Evolutionary conservation across 495 filamentous ascomycete genomes (phyloP), one percentile per base, ranked within the genome.

Genomic region (Filosporella fistucella): DNA sequence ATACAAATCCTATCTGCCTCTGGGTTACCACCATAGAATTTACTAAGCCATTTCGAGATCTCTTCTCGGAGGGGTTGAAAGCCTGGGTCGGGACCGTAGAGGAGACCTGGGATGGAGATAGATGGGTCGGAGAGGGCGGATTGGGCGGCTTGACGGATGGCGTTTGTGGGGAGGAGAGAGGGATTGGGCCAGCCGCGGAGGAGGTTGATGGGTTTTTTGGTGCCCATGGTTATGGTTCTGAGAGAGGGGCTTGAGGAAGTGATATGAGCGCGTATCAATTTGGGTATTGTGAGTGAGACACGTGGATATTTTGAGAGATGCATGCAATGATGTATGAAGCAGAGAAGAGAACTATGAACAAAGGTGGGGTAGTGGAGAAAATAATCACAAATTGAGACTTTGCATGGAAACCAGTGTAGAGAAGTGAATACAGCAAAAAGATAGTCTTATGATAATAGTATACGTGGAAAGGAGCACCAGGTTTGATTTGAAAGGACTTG

Each of bases 81-180:
- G 6, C 91, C 91, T 32, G 75, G 65, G 58, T 95, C 88, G 3
- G 87, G 83, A 0, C 82, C 91, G 61, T 96, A 96, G 13, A 77
- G 69, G 24, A 96, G 68, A 25, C 65, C 80, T 12, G 81, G 68
- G 22, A 69, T 63, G 42, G 71, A 69, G 45, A 82, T 64, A n/a
- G 63, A 51, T 13, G 80, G 74, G 47, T 81, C 68, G 11, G 75
- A 72, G 37, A 95, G 72, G 13, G 77, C 76, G 12, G 55, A 55
- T 17, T 66, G 56, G 50, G 82, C 65, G 25, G 85, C 84, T 9
- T 62, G 52, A 26, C 69, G 61, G 30, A 95, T 68, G 10, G 76
- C 65, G 2, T 63, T 50, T 0, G 71, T 69, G 18, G 90, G 86
- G n/a, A 95, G 72, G 14, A 95, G 77, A 24, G 68, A 60, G 7